phyloP scores from a whole-genome alignment of 306 rosid species.

The Coriaria nepalensis region DNA sequence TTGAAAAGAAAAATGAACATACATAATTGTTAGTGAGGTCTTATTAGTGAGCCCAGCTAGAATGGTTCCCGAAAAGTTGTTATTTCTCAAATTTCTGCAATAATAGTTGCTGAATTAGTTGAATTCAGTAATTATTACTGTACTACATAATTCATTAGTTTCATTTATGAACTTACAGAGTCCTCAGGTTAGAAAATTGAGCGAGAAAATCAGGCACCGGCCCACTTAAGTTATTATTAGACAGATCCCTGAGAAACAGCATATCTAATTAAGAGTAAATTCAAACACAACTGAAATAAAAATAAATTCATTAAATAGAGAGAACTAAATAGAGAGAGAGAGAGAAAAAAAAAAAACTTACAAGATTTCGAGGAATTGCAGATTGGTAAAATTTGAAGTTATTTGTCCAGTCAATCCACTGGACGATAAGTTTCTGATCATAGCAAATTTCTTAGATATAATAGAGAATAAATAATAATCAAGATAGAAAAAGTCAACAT shows the following conservation, averaged over 20 bases:
- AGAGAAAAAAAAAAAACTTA: slow-evolving; percentile 10
- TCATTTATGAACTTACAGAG: slow-evolving; percentile 21
- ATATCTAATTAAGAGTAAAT: not conserved
- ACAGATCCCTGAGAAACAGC: slow-evolving; percentile 29
- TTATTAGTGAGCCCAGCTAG: slow-evolving; percentile 21
- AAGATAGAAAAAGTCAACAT: not conserved
- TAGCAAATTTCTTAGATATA: not conserved
- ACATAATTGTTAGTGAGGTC: slow-evolving; percentile 29
- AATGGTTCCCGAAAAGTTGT: slow-evolving; percentile 25
- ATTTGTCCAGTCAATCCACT: slow-evolving; percentile 28
- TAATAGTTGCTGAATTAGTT: not conserved
- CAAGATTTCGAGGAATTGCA: slow-evolving; percentile 19
- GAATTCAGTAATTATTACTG: not conserved
- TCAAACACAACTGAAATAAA: not conserved
- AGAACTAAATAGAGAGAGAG: not conserved
- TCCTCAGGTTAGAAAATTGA: slow-evolving; percentile 18
- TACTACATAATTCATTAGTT: no score
- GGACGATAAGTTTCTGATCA: slow-evolving; percentile 25
- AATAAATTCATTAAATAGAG: not conserved
- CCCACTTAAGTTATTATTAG: slow-evolving; percentile 29
- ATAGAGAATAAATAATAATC: not conserved
- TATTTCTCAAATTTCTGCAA: slow-evolving; percentile 23
- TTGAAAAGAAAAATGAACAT: not conserved
- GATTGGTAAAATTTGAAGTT: slow-evolving; percentile 15
- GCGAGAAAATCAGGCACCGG: slow-evolving; percentile 29